phyloP scores from a whole-genome alignment of 176 grass and related monocot genomes.

The Cenchrus americanus region DNA sequence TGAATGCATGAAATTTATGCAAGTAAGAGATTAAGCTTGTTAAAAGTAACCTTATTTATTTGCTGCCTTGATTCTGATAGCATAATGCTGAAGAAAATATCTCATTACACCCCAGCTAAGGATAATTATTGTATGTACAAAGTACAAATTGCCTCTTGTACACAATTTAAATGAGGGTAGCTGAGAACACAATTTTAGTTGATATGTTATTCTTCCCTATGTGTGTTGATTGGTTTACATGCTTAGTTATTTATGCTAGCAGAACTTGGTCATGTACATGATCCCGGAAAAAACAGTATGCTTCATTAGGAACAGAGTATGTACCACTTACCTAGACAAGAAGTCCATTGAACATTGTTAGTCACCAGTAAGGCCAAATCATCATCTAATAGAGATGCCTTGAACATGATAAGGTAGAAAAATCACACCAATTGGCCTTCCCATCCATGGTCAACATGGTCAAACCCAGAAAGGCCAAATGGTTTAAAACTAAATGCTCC shows the following conservation, averaged over 20 bases:
- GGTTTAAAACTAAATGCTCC: background rate
- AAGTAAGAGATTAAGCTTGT: background rate
- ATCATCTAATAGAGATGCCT: constrained; percentile 3
- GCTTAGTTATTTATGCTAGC: background rate
- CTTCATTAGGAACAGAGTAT: constrained; percentile 2
- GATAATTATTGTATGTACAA: constrained; percentile 4
- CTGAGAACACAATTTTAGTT: background rate
- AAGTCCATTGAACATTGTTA: constrained; percentile 2
- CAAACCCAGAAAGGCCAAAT: background rate
- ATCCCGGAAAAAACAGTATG: background rate
- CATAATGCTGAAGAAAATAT: background rate
- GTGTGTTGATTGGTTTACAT: background rate
- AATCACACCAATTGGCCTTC: background rate
- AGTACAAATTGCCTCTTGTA: background rate
- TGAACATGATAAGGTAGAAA: constrained; percentile 5
- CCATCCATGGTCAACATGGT: background rate
- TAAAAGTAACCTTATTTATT: background rate
- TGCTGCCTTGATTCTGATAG: constrained; percentile 4
- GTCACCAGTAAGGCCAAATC: background rate
- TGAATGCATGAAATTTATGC: background rate
- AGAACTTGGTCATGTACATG: background rate
- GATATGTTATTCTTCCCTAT: background rate
- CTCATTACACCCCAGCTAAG: background rate
- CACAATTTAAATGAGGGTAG: background rate
- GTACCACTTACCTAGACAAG: background rate